A percentile compares a stretch with the other conserved stretches of the same genome.
Evolutionary conservation across 2,329 filamentous ascomycete species (phyloP).

Genomic region (Aspergillus puulaauensis): DNA sequence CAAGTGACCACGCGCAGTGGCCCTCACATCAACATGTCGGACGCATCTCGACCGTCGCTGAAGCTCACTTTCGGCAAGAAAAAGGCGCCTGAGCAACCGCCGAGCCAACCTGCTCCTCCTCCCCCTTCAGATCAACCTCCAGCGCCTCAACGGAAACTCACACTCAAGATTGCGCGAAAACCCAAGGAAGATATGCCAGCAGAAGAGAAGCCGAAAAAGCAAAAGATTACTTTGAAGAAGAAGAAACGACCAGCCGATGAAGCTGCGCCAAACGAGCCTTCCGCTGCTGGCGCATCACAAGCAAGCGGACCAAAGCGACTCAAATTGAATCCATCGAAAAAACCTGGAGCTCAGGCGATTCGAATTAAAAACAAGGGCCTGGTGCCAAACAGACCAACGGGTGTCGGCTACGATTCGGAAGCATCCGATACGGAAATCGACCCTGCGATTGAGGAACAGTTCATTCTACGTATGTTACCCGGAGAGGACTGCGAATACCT

Average conservation of each 20-base stretch:
- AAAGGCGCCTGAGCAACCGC: constrained; percentile 28
- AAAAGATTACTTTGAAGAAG: constrained; percentile 38
- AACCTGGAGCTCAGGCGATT: constrained; percentile 45
- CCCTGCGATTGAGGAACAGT: constrained; percentile 84
- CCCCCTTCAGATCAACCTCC: constrained; percentile 23
- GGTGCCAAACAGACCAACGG: constrained; percentile 67
- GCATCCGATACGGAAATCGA: constrained; percentile 86
- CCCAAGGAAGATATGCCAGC: constrained; percentile 15
- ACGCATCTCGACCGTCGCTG: constrained; percentile 33
- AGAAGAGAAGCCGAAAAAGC: constrained; percentile 18
- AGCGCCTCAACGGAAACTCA: constrained; percentile 39
- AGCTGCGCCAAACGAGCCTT: constrained; percentile 25
- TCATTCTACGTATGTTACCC: constrained; percentile 83
- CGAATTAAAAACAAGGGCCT: constrained; percentile 68
- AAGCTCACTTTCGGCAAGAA: constrained; percentile 45
- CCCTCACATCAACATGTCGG: constrained; percentile 33
- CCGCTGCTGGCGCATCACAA: constrained; percentile 16
- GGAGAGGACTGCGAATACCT: constrained; percentile 85
- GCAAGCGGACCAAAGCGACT: constrained; percentile 38
- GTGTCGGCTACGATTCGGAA: constrained; percentile 95
- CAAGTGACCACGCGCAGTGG: background rate
- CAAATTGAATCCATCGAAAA: constrained; percentile 40
- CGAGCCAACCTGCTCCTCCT: constrained; percentile 19
- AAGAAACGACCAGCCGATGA: constrained; percentile 41
- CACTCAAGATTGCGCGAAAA: constrained; percentile 40